phyloP scores from a whole-genome alignment of 73 alveolate species.

The Effrenium voratum region DNA sequence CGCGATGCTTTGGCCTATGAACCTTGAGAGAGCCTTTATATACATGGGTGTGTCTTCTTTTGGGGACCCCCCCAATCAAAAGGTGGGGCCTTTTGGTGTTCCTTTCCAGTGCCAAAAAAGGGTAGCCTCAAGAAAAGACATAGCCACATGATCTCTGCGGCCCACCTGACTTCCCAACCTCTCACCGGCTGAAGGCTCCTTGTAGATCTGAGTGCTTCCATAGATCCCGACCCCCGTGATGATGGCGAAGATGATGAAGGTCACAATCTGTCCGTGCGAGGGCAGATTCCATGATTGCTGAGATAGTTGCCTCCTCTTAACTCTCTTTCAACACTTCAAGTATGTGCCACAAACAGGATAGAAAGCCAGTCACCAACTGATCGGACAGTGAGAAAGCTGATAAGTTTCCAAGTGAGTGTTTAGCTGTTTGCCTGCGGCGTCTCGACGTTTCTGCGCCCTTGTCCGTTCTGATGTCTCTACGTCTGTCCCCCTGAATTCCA shows the following conservation, averaged over 20 bases:
- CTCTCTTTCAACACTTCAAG: background rate
- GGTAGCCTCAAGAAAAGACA: background rate
- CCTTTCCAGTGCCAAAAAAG: background rate
- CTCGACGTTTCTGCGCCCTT: too few relatives aligned
- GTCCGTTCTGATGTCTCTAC: too few relatives aligned
- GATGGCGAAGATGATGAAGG: conserved; percentile 22
- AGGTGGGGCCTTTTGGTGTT: background rate
- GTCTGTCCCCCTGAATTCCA: too few relatives aligned
- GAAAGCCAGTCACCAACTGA: background rate
- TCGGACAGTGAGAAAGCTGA: background rate
- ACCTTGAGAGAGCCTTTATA: background rate
- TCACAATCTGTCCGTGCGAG: conserved; percentile 29
- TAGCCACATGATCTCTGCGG: background rate
- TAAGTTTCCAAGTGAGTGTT: background rate
- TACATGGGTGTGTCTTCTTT: background rate
- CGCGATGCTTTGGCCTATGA: too few relatives aligned
- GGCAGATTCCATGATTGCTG: too few relatives aligned
- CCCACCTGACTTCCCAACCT: background rate
- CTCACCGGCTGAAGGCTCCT: background rate
- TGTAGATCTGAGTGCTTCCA: conserved; percentile 60
- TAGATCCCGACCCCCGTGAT: conserved; percentile 47
- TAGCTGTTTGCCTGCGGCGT: background rate
- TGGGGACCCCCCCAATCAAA: background rate
- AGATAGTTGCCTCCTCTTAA: background rate
- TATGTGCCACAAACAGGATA: background rate